Evolutionary conservation across 371 early-diverging fungal genomes (phyloP).

Genomic region (Rhizopus sp.): DNA sequence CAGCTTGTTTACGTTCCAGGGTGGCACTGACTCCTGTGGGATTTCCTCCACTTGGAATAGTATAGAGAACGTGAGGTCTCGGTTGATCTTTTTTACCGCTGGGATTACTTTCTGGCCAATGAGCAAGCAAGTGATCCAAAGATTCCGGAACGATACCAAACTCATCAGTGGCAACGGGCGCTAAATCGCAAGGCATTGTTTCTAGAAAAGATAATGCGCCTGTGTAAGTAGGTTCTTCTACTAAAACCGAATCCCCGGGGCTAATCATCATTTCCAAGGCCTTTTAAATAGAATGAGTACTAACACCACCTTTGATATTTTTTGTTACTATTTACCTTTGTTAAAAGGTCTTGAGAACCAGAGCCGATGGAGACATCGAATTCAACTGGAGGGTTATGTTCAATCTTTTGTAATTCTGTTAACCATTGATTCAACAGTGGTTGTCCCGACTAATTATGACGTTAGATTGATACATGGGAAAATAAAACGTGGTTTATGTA

Average conservation of each 20-base stretch:
- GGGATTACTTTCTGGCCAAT: constrained; percentile 48
- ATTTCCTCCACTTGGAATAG: constrained; percentile 73
- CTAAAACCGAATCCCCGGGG: constrained; percentile 65
- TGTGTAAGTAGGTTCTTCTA: constrained; percentile 79
- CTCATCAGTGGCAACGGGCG: constrained; percentile 58
- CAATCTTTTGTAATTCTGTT: constrained; percentile 59
- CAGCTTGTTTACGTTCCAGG: constrained; percentile 59
- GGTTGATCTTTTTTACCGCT: constrained; percentile 37
- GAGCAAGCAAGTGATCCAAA: constrained; percentile 47
- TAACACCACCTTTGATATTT: background rate
- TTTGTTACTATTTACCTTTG: constrained; percentile 47
- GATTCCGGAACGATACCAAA: constrained; percentile 56
- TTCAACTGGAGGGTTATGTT: constrained; percentile 61
- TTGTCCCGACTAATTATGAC: constrained; percentile 53
- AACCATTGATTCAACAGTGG: constrained; percentile 67
- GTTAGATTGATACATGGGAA: background rate
- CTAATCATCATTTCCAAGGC: constrained; percentile 74
- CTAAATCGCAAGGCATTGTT: constrained; percentile 65
- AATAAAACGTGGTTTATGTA: constrained; percentile 1
- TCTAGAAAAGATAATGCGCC: constrained; percentile 73
- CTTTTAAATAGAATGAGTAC: constrained; percentile 16
- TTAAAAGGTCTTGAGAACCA: constrained; percentile 78
- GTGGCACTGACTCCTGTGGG: constrained; percentile 73
- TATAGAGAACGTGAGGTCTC: constrained; percentile 53
- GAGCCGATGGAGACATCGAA: constrained; percentile 71